Conservation (phyloP, 106 monocot species). For the Narthecium ossifragum region DNA sequence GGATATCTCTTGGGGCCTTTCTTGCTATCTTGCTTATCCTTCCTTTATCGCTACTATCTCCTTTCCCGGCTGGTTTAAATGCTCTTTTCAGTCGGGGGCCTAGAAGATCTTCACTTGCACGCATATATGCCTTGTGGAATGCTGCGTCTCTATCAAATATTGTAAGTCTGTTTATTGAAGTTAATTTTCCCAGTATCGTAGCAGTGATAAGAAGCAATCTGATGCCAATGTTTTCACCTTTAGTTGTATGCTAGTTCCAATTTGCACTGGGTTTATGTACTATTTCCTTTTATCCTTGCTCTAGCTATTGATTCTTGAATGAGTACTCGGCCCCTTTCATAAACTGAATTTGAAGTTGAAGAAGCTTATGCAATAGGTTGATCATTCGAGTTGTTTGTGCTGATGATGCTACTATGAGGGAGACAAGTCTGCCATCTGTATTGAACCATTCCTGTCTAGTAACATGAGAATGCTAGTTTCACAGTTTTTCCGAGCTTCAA, state of each 20-base stretch:
- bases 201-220: neutral
- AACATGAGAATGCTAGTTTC: too few relatives aligned
- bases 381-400: too few relatives aligned
- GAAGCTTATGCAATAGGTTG: too few relatives aligned
- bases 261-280: neutral
- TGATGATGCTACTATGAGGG: too few relatives aligned
- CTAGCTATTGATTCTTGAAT: too few relatives aligned
- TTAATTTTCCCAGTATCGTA: neutral
- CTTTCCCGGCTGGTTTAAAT: conserved; percentile 87
- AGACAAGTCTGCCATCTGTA: too few relatives aligned
- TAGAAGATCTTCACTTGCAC: conserved; percentile 75
- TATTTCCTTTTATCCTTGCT: neutral
- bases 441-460: too few relatives aligned
- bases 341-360: neutral
- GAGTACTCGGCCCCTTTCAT: neutral
- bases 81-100: conserved; percentile 84
- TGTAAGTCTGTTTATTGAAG: conserved; percentile 31
- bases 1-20: conserved; percentile 87
- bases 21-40: conserved; percentile 76
- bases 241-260: neutral
- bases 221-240: neutral
- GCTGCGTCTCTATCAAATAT: conserved; percentile 72
- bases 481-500: too few relatives aligned
- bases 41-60: conserved; percentile 73
- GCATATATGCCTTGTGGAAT: conserved; percentile 95